Evolutionary conservation across 257 asterid genomes (phyloP), one percentile per base, ranked within the genome.

Genomic region (Nicotiana paniculata): DNA sequence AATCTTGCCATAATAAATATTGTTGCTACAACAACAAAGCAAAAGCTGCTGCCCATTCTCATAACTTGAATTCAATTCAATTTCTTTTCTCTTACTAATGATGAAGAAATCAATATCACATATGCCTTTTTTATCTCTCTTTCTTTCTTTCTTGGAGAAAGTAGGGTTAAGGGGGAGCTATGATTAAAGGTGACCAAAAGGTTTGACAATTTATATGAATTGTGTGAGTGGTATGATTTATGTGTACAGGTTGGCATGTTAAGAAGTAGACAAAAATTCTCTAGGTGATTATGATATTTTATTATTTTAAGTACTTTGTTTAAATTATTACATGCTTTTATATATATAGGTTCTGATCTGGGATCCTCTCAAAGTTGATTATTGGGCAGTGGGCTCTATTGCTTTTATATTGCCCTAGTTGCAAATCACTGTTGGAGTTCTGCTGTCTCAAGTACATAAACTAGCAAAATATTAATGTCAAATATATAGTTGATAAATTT

Each of bases 91-190:
- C 63, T 75, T 75, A 61, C 80, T 75, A 75, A 75, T 75, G 80
- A 75, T 75, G 80, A 75, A 75, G 80, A 75, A 75, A 75, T 75
- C 80, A 75, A 75, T 75, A 46, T 54, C 79, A 24, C 79, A 72
- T 46, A 72, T 21, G 21, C 24, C 79, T 72, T 33, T 8, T 72
- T 72, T 72, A 46, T 21, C 79, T 46, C 39, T 72, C 79, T 21
- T 21, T 39, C 46, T 37, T 37, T 43, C 51, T 43, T 43, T 43
- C 51, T 43, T 43, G 51, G 79, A 75, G 80, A 75, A 75, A 4
- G 61, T 61, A 51, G 79, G 28, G 63, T 58, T 48, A 16, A 13
- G 79, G 16, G 8, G 46, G 63, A 63, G 80, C 17, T 48, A 51
- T 75, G 63, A 75, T 75, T 75, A 75, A 75, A 75, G 79, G 63